Conservation (phyloP, 2,329 filamentous ascomycete genomes). For the Fusarium sp. region DNA sequence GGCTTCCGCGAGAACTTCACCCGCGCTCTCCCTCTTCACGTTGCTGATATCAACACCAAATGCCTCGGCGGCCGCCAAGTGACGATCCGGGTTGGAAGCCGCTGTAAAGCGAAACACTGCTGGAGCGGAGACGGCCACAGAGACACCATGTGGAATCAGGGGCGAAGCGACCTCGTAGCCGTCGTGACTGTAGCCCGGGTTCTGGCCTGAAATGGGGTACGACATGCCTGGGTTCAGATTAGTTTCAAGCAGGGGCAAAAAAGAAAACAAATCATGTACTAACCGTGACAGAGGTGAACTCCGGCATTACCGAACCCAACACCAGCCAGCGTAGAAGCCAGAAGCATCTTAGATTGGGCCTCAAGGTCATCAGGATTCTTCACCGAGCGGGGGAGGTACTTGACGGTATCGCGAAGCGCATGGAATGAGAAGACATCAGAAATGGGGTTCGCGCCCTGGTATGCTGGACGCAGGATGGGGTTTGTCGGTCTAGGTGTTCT, state of each 20-base stretch:
- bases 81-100: slow-evolving; percentile 90
- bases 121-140: slow-evolving; percentile 91
- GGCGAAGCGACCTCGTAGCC: slow-evolving; percentile 83
- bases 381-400: slow-evolving; percentile 91
- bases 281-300: slow-evolving; percentile 80
- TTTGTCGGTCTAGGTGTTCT: slow-evolving; percentile 86
- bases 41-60: slow-evolving; percentile 92
- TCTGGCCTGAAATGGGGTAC: slow-evolving; percentile 96
- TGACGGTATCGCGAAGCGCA: slow-evolving; percentile 84
- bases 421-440: slow-evolving; percentile 96
- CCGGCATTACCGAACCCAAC: slow-evolving; percentile 98
- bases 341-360: slow-evolving; percentile 94
- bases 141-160: slow-evolving; percentile 96
- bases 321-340: slow-evolving; percentile 92
- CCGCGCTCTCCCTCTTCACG: slow-evolving; percentile 89
- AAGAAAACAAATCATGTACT: slow-evolving; percentile 40
- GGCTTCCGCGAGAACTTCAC: slow-evolving; percentile 87
- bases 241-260: slow-evolving; percentile 14
- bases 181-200: slow-evolving; percentile 85
- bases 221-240: slow-evolving; percentile 76
- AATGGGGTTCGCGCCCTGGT: slow-evolving; percentile 97
- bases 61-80: slow-evolving; percentile 86
- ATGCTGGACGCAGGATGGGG: slow-evolving; percentile 90
- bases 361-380: slow-evolving; percentile 90
- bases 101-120: slow-evolving; percentile 95